Conservation (phyloP, 805 yeast species). For the Candida adriatica region DNA sequence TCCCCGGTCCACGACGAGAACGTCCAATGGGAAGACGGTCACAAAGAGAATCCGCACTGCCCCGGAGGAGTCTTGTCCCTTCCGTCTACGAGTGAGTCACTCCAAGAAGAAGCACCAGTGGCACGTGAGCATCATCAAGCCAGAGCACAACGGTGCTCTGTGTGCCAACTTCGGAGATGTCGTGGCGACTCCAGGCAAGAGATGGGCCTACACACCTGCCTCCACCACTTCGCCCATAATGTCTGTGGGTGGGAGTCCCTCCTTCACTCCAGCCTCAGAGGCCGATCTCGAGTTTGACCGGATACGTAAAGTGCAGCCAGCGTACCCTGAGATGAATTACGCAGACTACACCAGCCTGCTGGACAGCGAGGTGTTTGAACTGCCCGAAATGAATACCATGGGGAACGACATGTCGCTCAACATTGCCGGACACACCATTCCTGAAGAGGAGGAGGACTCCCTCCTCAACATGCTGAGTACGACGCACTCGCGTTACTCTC, state of each 20-base stretch:
- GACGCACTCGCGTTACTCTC: slow-evolving; percentile 15
- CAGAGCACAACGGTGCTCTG: slow-evolving; percentile 18
- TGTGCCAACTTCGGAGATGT: slow-evolving; percentile 20
- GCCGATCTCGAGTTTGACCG: slow-evolving; percentile 7
- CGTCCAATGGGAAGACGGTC: slow-evolving; percentile 7
- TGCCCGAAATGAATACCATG: neutral
- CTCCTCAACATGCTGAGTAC: slow-evolving; percentile 17
- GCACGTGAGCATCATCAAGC: slow-evolving; percentile 21
- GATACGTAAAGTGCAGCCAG: slow-evolving; percentile 8
- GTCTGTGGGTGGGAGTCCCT: slow-evolving; percentile 8
- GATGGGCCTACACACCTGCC: slow-evolving; percentile 20
- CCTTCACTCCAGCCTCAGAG: slow-evolving; percentile 15
- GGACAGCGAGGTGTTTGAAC: slow-evolving; percentile 1
- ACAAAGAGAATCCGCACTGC: slow-evolving; percentile 17
- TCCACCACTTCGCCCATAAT: slow-evolving; percentile 17
- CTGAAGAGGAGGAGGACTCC: slow-evolving; percentile 17
- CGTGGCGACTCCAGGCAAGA: slow-evolving; percentile 13
- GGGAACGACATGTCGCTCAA: neutral
- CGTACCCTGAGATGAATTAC: slow-evolving; percentile 1
- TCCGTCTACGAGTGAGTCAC: slow-evolving; percentile 24
- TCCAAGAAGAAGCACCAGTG: slow-evolving; percentile 22
- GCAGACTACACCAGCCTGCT: slow-evolving; percentile 3
- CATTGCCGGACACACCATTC: slow-evolving; percentile 1
- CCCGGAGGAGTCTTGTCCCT: slow-evolving; percentile 23
- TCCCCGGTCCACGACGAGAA: slow-evolving; percentile 10